Percentiles rank a stretch among this genome's conserved stretches.
These are phyloP conservation scores for Candida sp. DNA, from an alignment of 1,139 yeast genomes.

Conservation along the genomic window DNA sequence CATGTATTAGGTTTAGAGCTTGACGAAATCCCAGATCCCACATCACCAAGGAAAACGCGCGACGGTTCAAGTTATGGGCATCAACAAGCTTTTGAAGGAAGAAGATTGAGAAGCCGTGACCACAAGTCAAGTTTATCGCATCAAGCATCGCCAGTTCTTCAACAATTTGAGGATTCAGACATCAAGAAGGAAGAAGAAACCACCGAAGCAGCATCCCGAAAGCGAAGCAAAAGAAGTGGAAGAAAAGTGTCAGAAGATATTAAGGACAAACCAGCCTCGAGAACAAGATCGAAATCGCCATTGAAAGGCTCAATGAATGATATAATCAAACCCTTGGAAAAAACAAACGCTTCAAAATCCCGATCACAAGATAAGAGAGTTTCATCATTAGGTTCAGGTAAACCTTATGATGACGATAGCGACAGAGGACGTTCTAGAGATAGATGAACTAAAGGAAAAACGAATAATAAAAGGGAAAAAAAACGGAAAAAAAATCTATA, in stretches of 20 bases:
- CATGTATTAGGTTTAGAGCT: constrained; percentile 3
- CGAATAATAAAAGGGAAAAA: neutral
- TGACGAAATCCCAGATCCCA: neutral
- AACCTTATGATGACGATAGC: constrained; percentile 11
- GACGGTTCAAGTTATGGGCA: neutral
- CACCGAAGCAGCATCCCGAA: constrained; percentile 3
- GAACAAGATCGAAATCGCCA: constrained; percentile 50
- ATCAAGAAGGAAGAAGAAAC: neutral
- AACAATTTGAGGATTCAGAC: constrained; percentile 1
- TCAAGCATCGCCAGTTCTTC: constrained; percentile 5
- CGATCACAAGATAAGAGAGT: constrained; percentile 14
- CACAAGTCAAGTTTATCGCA: neutral
- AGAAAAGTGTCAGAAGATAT: constrained; percentile 3
- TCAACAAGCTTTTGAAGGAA: neutral
- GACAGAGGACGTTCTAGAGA: constrained; percentile 16
- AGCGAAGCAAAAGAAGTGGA: neutral
- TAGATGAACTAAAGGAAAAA: neutral
- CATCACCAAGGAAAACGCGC: neutral
- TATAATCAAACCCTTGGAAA: constrained; percentile 24
- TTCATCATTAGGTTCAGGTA: constrained; percentile 6
- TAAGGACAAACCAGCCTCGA: constrained; percentile 35
- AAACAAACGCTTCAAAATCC: constrained; percentile 17
- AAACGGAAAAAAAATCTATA: neutral
- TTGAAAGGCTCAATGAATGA: constrained; percentile 37
- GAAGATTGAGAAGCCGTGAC: constrained; percentile 4